phyloP scores from a whole-genome alignment of 345 rosid species.

The Lumnitzera littorea region DNA sequence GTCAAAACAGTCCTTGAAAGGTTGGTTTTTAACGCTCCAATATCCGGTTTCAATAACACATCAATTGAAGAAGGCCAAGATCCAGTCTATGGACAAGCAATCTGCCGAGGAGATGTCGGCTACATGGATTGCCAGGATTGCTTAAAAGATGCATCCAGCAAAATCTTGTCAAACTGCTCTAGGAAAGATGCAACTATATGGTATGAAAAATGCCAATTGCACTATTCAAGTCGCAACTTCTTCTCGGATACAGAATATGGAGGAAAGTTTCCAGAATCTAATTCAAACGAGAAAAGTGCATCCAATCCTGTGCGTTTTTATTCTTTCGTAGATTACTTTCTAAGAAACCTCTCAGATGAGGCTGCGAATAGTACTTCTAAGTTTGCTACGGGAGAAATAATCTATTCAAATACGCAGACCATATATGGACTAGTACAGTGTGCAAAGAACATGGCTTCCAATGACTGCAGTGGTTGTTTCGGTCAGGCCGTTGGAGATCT shows the following conservation, averaged over 20 bases:
- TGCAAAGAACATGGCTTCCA: constrained; percentile 17
- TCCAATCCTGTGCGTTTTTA: constrained; percentile 13
- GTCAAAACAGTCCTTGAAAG: constrained; percentile 14
- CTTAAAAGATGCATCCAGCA: constrained; percentile 14
- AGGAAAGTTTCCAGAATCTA: constrained; percentile 19
- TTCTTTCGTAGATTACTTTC: constrained; percentile 7
- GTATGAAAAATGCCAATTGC: constrained; percentile 31
- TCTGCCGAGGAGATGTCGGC: constrained; percentile 26
- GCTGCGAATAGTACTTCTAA: constrained; percentile 14
- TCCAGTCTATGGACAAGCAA: constrained; percentile 22
- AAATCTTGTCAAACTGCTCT: constrained; percentile 10
- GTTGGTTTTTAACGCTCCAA: constrained; percentile 10
- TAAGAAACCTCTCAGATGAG: constrained; percentile 13
- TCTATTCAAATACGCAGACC: neutral
- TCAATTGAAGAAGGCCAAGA: constrained; percentile 8
- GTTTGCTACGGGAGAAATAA: constrained; percentile 26
- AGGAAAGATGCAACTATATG: constrained; percentile 20
- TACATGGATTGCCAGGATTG: constrained; percentile 18
- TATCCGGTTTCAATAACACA: constrained; percentile 14
- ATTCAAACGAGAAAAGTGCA: constrained; percentile 4
- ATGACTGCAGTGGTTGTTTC: constrained; percentile 18
- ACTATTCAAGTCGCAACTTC: constrained; percentile 19
- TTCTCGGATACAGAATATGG: constrained; percentile 9
- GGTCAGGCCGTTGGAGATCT: constrained; percentile 17
- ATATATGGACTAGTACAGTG: constrained; percentile 34